These are phyloP conservation scores for Kluyveromyces dobzhanskii DNA, from an alignment of 805 yeast species.

Conservation along the genomic window DNA sequence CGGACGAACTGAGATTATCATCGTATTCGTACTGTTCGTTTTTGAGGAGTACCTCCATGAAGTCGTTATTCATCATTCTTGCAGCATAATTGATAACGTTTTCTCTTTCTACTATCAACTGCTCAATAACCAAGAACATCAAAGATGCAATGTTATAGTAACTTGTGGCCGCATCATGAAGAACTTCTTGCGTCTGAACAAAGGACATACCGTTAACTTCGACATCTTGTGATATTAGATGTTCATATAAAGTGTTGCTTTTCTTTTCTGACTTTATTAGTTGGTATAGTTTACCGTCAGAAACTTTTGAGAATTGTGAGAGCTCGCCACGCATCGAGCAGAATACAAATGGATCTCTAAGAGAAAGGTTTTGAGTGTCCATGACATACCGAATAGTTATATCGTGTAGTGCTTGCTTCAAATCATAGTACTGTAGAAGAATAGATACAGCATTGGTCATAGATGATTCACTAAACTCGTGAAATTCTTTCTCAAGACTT, in stretches of 20 bases:
- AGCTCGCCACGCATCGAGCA: slow-evolving; percentile 49
- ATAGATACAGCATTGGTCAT: slow-evolving; percentile 20
- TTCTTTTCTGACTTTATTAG: slow-evolving; percentile 37
- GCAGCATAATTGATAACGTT: slow-evolving; percentile 65
- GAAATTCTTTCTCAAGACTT: slow-evolving; percentile 21
- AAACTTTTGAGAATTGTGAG: slow-evolving; percentile 15
- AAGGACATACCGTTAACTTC: slow-evolving; percentile 32
- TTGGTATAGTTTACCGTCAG: background rate
- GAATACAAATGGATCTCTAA: slow-evolving; percentile 71
- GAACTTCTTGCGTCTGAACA: slow-evolving; percentile 24
- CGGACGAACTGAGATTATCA: background rate
- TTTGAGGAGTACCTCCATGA: slow-evolving; percentile 49
- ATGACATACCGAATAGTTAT: slow-evolving; percentile 1
- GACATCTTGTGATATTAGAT: slow-evolving; percentile 40
- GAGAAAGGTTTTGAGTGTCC: slow-evolving; percentile 58
- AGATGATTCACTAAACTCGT: slow-evolving; percentile 26
- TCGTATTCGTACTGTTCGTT: slow-evolving; percentile 36
- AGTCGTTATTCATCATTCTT: slow-evolving; percentile 67
- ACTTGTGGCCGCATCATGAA: slow-evolving; percentile 27
- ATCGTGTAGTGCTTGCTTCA: slow-evolving; percentile 63
- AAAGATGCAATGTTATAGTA: slow-evolving; percentile 30
- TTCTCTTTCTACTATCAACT: slow-evolving; percentile 62
- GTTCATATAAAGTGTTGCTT: slow-evolving; percentile 38
- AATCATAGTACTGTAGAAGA: slow-evolving; percentile 61
- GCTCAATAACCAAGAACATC: slow-evolving; percentile 38